Percentiles rank a stretch among this genome's conserved stretches.
These are phyloP conservation scores for Kuraishia ogatae DNA, from an alignment of 805 yeast species.

Conservation along the genomic window DNA sequence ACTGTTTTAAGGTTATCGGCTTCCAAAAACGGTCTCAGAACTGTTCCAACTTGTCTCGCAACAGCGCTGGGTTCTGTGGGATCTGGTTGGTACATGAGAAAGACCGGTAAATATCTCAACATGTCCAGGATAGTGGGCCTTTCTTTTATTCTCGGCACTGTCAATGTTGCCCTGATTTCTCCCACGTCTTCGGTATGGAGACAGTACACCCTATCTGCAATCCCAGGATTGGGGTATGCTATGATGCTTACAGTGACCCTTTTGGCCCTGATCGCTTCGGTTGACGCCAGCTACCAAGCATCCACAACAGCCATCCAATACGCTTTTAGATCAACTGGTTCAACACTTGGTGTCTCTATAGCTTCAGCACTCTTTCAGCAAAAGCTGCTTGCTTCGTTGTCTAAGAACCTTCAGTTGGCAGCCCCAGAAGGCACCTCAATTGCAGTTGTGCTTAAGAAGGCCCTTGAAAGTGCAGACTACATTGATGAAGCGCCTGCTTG, in stretches of 20 bases:
- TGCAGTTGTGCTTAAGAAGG: conserved; percentile 35
- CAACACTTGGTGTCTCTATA: conserved; percentile 72
- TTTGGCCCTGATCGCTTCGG: conserved; percentile 65
- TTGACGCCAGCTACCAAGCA: conserved; percentile 60
- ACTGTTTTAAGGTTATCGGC: conserved; percentile 45
- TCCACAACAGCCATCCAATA: conserved; percentile 79
- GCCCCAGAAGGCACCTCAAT: conserved; percentile 29
- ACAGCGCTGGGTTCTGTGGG: conserved; percentile 55
- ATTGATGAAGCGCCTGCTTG: conserved; percentile 44
- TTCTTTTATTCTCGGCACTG: conserved; percentile 34
- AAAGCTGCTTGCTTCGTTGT: conserved; percentile 25
- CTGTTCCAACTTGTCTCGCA: conserved; percentile 52
- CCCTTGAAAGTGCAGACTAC: conserved; percentile 50
- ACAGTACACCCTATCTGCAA: conserved; percentile 32
- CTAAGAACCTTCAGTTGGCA: conserved; percentile 12
- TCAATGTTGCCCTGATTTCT: conserved; percentile 19
- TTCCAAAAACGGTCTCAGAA: conserved; percentile 47
- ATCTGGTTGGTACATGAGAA: conserved; percentile 57
- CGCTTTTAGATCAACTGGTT: conserved; percentile 78
- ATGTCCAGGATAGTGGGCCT: conserved; percentile 33
- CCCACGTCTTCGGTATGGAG: conserved; percentile 18
- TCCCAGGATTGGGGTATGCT: conserved; percentile 60
- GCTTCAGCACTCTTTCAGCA: conserved; percentile 61
- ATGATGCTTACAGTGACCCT: conserved; percentile 57
- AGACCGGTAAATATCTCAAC: conserved; percentile 52